These are phyloP conservation scores for Cantharellus cinnabarinus DNA, from an alignment of 768 basidiomycete genomes.

Conservation along the genomic window DNA sequence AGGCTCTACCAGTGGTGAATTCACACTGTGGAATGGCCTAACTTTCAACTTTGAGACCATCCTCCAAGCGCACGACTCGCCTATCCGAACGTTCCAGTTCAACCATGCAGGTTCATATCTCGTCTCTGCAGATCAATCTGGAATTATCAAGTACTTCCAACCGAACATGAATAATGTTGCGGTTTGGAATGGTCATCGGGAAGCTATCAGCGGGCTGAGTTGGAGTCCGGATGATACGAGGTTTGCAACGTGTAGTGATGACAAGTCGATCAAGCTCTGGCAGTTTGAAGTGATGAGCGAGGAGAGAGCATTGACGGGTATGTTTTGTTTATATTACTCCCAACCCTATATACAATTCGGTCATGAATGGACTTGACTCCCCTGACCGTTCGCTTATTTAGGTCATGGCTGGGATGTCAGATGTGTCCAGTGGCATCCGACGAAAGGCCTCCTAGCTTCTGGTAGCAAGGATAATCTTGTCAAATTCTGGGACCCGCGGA, in stretches of 20 bases:
- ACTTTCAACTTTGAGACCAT: conserved; percentile 99
- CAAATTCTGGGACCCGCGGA: conserved; percentile 98
- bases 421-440: conserved; percentile 97
- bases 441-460: conserved; percentile 82
- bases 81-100: conserved; percentile 76
- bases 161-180: conserved; percentile 98
- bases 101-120: conserved; percentile 88
- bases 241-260: conserved; percentile 91
- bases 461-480: conserved; percentile 97
- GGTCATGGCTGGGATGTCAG: conserved; percentile 99
- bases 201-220: conserved; percentile 77
- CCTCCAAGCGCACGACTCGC: conserved; percentile 92
- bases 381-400: conserved; percentile 13
- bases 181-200: conserved; percentile 83
- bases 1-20: conserved; percentile 91
- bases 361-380: not conserved
- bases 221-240: conserved; percentile 83
- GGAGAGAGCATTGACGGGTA: conserved; percentile 73
- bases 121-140: conserved; percentile 79
- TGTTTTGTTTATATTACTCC: conserved; percentile 5
- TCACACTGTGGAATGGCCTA: conserved; percentile 95
- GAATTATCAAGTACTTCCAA: conserved; percentile 96
- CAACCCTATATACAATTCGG: not conserved
- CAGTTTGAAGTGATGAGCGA: conserved; percentile 79
- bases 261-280: conserved; percentile 90